These are phyloP conservation scores for Lagerstroemia speciosa DNA, from an alignment of 345 rosid genomes.

Conservation along the genomic window DNA sequence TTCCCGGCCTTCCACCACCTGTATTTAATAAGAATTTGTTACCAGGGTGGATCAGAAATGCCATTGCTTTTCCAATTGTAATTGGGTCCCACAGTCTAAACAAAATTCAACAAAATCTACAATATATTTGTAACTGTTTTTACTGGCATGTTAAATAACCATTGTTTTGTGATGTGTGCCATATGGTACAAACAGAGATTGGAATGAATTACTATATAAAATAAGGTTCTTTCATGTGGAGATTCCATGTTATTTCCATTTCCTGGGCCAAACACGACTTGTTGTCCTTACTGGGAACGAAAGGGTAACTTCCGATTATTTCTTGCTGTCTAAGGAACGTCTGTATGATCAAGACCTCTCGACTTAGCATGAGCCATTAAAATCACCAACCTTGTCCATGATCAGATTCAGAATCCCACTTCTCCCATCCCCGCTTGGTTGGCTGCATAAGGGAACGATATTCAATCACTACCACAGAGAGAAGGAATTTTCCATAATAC, in stretches of 20 bases:
- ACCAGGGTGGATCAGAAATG: not conserved
- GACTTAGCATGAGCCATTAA: not conserved
- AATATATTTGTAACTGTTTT: no score
- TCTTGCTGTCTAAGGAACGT: not conserved
- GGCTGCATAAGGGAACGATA: slow-evolving; percentile 26
- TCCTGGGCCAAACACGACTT: no score
- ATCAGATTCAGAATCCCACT: slow-evolving; percentile 30
- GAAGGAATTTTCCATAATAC: no score
- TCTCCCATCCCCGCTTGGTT: slow-evolving; percentile 32
- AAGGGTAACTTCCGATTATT: not conserved
- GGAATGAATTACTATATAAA: not conserved
- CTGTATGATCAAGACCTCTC: not conserved
- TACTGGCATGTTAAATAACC: no score
- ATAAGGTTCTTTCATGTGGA: no score
- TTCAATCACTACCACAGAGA: not conserved
- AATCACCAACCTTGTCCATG: slow-evolving; percentile 34
- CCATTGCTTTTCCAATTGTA: not conserved
- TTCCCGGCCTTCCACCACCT: slow-evolving; percentile 32
- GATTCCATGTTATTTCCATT: no score
- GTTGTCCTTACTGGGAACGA: no score
- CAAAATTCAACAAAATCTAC: no score
- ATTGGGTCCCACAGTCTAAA: no score
- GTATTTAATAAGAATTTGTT: not conserved
- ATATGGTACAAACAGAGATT: no score
- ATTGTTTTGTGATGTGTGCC: no score